A percentile compares a stretch with the other conserved stretches of the same genome.
These are phyloP conservation scores for Hymenotorrendiella dingleyae DNA, from an alignment of 2,329 filamentous ascomycete genomes.

Conservation along the genomic window DNA sequence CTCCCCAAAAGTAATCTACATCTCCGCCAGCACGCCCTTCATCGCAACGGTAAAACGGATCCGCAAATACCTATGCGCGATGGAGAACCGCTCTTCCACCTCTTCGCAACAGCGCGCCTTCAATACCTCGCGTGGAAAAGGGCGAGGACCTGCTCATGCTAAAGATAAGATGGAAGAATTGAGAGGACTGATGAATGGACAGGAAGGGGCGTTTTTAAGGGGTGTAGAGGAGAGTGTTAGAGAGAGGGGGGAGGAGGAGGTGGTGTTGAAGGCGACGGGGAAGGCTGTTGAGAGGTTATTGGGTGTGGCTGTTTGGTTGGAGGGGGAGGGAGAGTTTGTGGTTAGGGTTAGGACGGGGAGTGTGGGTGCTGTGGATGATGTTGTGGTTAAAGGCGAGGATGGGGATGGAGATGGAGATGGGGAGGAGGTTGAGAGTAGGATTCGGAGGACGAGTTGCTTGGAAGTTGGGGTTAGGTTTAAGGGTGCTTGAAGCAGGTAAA, in stretches of 20 bases:
- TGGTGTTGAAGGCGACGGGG: conserved; percentile 29
- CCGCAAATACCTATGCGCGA: conserved; percentile 20
- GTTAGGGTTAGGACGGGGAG: conserved; percentile 28
- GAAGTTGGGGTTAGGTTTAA: conserved; percentile 24
- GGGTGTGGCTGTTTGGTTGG: conserved; percentile 23
- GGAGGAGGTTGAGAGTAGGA: conserved; percentile 17
- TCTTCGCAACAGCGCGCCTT: conserved; percentile 5
- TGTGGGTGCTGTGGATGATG: conserved; percentile 31
- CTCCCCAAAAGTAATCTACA: conserved; percentile 26
- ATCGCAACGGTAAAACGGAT: conserved; percentile 28
- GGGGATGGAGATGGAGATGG: conserved; percentile 12
- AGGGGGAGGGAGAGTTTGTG: conserved; percentile 15
- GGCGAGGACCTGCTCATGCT: background rate
- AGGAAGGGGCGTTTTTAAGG: conserved; percentile 9
- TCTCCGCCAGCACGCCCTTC: conserved; percentile 26
- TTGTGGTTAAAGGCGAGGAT: conserved; percentile 15
- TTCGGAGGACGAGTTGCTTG: conserved; percentile 27
- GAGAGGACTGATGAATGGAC: conserved; percentile 6
- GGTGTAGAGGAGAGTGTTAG: conserved; percentile 17
- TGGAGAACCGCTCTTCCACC: conserved; percentile 23
- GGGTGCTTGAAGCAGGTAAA: background rate
- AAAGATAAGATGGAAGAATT: conserved; percentile 2
- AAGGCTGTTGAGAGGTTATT: conserved; percentile 29
- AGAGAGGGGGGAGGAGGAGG: conserved; percentile 15
- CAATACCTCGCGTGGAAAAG: background rate